Percentiles rank a stretch among this genome's conserved stretches.
Conservation (phyloP, 306 rosid species). For the Oemleria cerasiformis region DNA sequence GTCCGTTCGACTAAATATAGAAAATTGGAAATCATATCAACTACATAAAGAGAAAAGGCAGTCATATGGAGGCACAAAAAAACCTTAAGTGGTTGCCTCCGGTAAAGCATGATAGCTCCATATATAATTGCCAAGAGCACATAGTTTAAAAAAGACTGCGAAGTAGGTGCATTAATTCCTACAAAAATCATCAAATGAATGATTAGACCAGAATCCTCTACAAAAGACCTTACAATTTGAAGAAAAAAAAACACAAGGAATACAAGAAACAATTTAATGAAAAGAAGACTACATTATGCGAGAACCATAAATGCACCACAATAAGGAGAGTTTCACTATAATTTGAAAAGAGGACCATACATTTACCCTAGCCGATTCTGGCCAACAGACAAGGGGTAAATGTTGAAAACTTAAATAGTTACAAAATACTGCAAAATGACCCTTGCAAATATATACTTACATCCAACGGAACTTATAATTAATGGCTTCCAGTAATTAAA, state of each 20-base stretch:
- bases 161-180: slow-evolving; percentile 90
- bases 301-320: not conserved
- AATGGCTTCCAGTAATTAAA: not conserved
- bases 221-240: not conserved
- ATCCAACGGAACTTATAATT: not conserved
- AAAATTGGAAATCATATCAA: not conserved
- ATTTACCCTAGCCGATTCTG: not conserved
- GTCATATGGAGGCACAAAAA: slow-evolving; percentile 3
- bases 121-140: slow-evolving; percentile 69
- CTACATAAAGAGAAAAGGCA: not conserved
- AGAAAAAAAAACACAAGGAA: not conserved
- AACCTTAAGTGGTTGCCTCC: slow-evolving; percentile 77
- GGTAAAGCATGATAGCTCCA: slow-evolving; percentile 52
- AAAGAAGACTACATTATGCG: not conserved
- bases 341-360: not conserved
- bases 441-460: not conserved
- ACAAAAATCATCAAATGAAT: slow-evolving; percentile 15
- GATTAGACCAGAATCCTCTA: not conserved
- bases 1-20: not conserved
- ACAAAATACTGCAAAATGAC: not conserved
- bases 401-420: not conserved
- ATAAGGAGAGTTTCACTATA: not conserved
- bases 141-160: slow-evolving; percentile 85
- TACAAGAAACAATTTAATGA: not conserved
- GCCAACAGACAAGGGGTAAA: not conserved